Conservation (phyloP, 2,329 filamentous ascomycete genomes). For the Claviceps citrina region DNA sequence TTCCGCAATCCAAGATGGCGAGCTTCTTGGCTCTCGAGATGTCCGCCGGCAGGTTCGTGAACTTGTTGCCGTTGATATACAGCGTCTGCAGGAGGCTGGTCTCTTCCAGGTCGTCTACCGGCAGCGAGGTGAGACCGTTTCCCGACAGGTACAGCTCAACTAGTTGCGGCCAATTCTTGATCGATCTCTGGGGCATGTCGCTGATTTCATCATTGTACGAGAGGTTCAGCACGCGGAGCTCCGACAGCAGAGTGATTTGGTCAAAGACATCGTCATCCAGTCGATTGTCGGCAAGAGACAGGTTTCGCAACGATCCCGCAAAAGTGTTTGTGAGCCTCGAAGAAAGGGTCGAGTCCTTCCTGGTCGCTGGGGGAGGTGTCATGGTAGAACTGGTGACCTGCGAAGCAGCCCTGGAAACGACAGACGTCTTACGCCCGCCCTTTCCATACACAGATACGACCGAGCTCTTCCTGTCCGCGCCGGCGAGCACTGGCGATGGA, state of each 20-base stretch:
- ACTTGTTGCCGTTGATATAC: constrained; percentile 95
- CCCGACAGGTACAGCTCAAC: constrained; percentile 89
- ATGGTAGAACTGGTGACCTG: constrained; percentile 29
- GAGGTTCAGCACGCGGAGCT: constrained; percentile 77
- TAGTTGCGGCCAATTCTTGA: constrained; percentile 79
- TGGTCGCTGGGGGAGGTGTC: constrained; percentile 36
- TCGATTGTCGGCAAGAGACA: constrained; percentile 86
- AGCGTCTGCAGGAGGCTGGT: constrained; percentile 74
- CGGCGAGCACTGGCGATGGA: constrained; percentile 49
- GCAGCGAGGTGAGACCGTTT: constrained; percentile 81
- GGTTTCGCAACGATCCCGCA: constrained; percentile 64
- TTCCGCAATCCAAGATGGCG: constrained; percentile 83
- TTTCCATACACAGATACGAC: constrained; percentile 67
- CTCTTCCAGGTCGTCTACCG: constrained; percentile 87
- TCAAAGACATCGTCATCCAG: constrained; percentile 92
- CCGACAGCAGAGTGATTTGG: constrained; percentile 65
- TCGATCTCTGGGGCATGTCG: constrained; percentile 76
- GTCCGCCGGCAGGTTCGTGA: constrained; percentile 89
- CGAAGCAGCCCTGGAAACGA: constrained; percentile 50
- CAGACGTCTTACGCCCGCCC: constrained; percentile 70
- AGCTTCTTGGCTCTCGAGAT: constrained; percentile 88
- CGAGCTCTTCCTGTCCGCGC: constrained; percentile 60
- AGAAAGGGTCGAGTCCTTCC: constrained; percentile 84
- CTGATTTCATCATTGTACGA: constrained; percentile 82
- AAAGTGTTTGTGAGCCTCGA: constrained; percentile 74